These are phyloP conservation scores for Hansenula lynferdii DNA, from an alignment of 1,139 yeast genomes.

Conservation along the genomic window DNA sequence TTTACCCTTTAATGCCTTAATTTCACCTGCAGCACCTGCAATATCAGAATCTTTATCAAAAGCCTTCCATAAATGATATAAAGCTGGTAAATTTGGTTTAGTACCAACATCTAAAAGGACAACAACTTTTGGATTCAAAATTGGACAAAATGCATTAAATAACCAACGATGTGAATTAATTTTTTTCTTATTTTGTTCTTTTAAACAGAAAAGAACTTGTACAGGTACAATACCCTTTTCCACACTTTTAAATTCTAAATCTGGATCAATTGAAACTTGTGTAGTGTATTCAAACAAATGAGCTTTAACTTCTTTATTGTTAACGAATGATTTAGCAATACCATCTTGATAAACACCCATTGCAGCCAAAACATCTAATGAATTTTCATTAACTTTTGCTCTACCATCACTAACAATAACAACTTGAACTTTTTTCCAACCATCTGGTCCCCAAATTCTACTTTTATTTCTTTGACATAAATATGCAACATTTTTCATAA, in stretches of 20 bases:
- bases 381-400: conserved; percentile 75
- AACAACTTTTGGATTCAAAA: conserved; percentile 82
- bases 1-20: conserved; percentile 89
- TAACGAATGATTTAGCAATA: conserved; percentile 89
- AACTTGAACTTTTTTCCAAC: conserved; percentile 95
- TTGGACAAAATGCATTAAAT: conserved; percentile 88
- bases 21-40: conserved; percentile 98
- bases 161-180: conserved; percentile 96
- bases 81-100: conserved; percentile 75
- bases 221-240: conserved; percentile 90
- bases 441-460: conserved; percentile 88
- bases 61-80: conserved; percentile 94
- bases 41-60: conserved; percentile 94
- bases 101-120: conserved; percentile 91
- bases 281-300: conserved; percentile 94
- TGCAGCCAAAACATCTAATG: conserved; percentile 81
- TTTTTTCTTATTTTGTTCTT: conserved; percentile 84
- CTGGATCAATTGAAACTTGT: conserved; percentile 79
- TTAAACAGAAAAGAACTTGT: conserved; percentile 83
- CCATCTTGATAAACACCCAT: conserved; percentile 97
- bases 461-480: conserved; percentile 76
- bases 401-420: conserved; percentile 92
- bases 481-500: conserved; percentile 87
- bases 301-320: conserved; percentile 84
- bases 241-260: conserved; percentile 72